These are phyloP conservation scores for Aurantiochytrium sp. DNA, from an alignment of 108 stramenopile genomes.

Conservation along the genomic window DNA sequence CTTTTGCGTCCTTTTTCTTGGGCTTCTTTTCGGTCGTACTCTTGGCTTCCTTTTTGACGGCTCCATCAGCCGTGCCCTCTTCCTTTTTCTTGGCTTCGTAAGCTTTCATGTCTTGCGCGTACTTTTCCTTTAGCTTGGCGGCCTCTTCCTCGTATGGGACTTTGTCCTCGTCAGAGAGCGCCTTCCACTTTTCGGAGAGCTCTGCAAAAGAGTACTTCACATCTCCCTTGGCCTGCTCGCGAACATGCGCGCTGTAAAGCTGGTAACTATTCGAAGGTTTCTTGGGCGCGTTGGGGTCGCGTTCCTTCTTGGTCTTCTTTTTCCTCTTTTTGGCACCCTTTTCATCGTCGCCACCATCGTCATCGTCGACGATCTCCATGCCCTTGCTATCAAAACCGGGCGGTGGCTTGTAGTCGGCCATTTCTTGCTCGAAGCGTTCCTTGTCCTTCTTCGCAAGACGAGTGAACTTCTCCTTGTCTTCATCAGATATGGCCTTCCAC, in stretches of 20 bases:
- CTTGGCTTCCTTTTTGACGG: not conserved
- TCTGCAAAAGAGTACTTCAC: not conserved
- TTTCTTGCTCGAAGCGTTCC: constrained; percentile 63
- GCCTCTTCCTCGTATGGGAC: not conserved
- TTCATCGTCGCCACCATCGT: not conserved
- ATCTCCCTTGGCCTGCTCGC: not conserved
- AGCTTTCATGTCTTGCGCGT: not conserved
- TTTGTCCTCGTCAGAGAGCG: not conserved
- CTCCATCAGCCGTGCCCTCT: not conserved
- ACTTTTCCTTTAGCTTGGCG: not conserved
- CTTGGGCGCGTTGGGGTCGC: constrained; percentile 1
- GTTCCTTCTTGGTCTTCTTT: not conserved
- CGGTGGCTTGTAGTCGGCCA: constrained; percentile 40
- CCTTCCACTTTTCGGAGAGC: not conserved
- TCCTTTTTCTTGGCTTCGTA: not conserved
- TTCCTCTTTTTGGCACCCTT: not conserved
- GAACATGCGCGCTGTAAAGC: not conserved
- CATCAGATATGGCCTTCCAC: constrained; percentile 55
- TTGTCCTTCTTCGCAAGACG: constrained; percentile 54
- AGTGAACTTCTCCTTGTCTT: constrained; percentile 53
- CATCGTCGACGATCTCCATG: not conserved
- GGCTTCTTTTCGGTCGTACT: not conserved
- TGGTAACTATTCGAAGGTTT: not conserved
- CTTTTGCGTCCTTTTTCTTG: not conserved
- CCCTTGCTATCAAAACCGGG: not conserved